A percentile compares a stretch with the other conserved stretches of the same genome.
Conservation (phyloP, 306 rosid species). For the Dicorynia guianensis region DNA sequence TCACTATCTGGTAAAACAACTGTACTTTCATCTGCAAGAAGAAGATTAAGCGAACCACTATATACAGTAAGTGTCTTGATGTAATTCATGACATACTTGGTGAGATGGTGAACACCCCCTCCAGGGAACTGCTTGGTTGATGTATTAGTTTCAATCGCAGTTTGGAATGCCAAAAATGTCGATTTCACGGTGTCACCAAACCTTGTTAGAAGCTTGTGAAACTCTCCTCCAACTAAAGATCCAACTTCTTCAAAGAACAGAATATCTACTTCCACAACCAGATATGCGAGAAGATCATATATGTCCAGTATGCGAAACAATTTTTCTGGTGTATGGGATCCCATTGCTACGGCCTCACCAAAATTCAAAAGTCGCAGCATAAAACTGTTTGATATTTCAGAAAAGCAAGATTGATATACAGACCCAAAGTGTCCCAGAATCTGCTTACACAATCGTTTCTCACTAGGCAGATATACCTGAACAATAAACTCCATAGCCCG, state of each 20-base stretch:
- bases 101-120: slow-evolving; percentile 68
- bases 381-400: slow-evolving; percentile 55
- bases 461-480: slow-evolving; percentile 59
- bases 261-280: slow-evolving; percentile 48
- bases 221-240: slow-evolving; percentile 50
- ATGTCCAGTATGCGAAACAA: slow-evolving; percentile 66
- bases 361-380: slow-evolving; percentile 57
- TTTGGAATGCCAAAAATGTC: slow-evolving; percentile 52
- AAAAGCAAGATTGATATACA: slow-evolving; percentile 49
- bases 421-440: slow-evolving; percentile 57
- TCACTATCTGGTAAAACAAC: not conserved
- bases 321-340: slow-evolving; percentile 55
- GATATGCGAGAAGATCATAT: slow-evolving; percentile 61
- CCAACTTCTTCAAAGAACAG: slow-evolving; percentile 58
- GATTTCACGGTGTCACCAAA: slow-evolving; percentile 51
- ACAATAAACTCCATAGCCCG: slow-evolving; percentile 56
- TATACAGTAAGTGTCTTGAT: slow-evolving; percentile 51
- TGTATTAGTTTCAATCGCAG: slow-evolving; percentile 50
- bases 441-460: slow-evolving; percentile 60
- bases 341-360: slow-evolving; percentile 63
- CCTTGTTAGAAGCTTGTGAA: slow-evolving; percentile 49
- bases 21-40: slow-evolving; percentile 47
- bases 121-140: slow-evolving; percentile 52
- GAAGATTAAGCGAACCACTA: slow-evolving; percentile 47
- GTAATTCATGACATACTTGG: slow-evolving; percentile 75